A percentile compares a stretch with the other conserved stretches of the same genome.
phyloP scores from a whole-genome alignment of 2,329 filamentous ascomycete genomes.

The Aspergillus udagawae region DNA sequence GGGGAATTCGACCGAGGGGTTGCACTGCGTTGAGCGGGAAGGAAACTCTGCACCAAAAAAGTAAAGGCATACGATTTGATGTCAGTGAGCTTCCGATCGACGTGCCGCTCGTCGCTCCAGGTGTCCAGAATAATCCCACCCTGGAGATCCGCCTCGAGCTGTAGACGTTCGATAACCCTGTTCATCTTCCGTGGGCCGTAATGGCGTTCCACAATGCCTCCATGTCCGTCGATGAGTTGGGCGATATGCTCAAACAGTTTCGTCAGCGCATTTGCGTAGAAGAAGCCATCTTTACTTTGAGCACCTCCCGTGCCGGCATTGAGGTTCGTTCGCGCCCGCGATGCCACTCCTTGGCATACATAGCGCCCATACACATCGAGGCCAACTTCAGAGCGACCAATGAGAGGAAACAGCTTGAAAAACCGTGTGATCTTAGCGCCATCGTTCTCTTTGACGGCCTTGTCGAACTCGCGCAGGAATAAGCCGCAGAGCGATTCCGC shows the following conservation, averaged over 20 bases:
- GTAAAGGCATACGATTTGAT: constrained; percentile 98
- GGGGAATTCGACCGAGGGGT: constrained; percentile 73
- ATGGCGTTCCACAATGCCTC: constrained; percentile 84
- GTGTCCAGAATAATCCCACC: constrained; percentile 94
- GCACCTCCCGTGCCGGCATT: constrained; percentile 61
- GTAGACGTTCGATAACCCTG: constrained; percentile 84
- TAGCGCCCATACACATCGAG: constrained; percentile 94
- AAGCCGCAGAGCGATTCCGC: constrained; percentile 85
- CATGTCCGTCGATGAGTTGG: constrained; percentile 90
- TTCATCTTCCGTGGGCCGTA: constrained; percentile 93
- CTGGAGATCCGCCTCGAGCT: constrained; percentile 93
- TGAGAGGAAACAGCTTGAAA: constrained; percentile 96
- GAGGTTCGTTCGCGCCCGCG: constrained; percentile 73
- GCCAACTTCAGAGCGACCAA: constrained; percentile 81
- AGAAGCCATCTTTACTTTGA: constrained; percentile 71
- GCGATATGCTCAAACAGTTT: constrained; percentile 97
- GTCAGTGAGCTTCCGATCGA: constrained; percentile 85
- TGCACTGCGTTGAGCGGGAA: constrained; percentile 65
- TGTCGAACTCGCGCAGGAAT: constrained; percentile 93
- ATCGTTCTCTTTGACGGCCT: constrained; percentile 80
- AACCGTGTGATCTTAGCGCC: constrained; percentile 88
- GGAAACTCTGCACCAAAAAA: constrained; percentile 91
- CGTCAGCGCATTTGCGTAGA: constrained; percentile 86
- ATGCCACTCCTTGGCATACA: constrained; percentile 90
- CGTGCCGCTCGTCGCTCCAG: constrained; percentile 82